Conservation (phyloP, 345 rosid genomes). For the Boechera stricta region DNA sequence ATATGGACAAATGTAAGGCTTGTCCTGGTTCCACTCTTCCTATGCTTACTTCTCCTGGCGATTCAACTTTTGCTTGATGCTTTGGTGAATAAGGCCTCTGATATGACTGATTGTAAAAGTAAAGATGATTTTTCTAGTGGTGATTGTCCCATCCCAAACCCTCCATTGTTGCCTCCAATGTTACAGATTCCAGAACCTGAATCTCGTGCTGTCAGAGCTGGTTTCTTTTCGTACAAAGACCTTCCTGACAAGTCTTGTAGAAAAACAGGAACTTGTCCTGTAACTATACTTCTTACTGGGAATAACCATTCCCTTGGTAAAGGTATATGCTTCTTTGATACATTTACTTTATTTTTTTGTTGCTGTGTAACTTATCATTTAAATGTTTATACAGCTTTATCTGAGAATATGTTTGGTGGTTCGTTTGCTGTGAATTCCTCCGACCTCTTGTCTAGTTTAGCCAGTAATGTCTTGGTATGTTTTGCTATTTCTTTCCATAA, state of each 20-base stretch:
- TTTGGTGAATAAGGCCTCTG: slow-evolving; percentile 17
- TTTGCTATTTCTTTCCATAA: slow-evolving; percentile 13
- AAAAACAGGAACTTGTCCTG: slow-evolving; percentile 68
- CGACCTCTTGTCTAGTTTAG: slow-evolving; percentile 50
- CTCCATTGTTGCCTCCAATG: slow-evolving; percentile 75
- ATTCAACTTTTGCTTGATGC: slow-evolving; percentile 54
- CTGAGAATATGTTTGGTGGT: slow-evolving; percentile 56
- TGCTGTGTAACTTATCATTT: slow-evolving; percentile 16
- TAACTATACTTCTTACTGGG: slow-evolving; percentile 71
- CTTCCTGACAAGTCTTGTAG: slow-evolving; percentile 79
- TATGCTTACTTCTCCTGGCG: slow-evolving; percentile 65
- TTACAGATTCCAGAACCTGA: slow-evolving; percentile 68
- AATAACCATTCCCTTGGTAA: slow-evolving; percentile 64
- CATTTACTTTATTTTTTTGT: slow-evolving; percentile 15
- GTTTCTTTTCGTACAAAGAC: slow-evolving; percentile 49
- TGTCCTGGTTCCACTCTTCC: slow-evolving; percentile 67
- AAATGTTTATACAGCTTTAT: slow-evolving; percentile 54
- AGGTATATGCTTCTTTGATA: slow-evolving; percentile 47
- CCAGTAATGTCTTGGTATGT: slow-evolving; percentile 59
- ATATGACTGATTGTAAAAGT: slow-evolving; percentile 14
- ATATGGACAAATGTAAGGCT: slow-evolving; percentile 71
- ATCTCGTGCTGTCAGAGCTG: slow-evolving; percentile 68
- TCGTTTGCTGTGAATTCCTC: slow-evolving; percentile 53
- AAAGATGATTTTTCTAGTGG: slow-evolving; percentile 41
- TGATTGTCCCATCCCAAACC: slow-evolving; percentile 59